Percentiles rank a stretch among this genome's conserved stretches.
These are phyloP conservation scores for Paramecium caudatum DNA, from an alignment of 73 alveolate species.

Conservation along the genomic window DNA sequence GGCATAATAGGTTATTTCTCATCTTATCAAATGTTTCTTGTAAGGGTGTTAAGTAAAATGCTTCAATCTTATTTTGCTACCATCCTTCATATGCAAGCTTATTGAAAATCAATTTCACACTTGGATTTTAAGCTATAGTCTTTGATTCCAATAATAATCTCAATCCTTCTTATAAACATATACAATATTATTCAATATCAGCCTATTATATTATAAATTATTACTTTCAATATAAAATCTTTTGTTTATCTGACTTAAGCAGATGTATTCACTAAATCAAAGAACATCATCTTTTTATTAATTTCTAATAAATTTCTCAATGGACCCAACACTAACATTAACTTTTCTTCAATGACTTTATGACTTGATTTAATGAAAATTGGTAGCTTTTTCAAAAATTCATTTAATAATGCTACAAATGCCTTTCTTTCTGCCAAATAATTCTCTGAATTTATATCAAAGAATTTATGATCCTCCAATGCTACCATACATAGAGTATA, in stretches of 20 bases:
- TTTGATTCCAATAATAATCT: conserved; percentile 14
- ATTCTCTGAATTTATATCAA: conserved; percentile 69
- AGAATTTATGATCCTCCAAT: conserved; percentile 39
- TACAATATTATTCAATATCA: conserved; percentile 29
- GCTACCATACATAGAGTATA: background rate
- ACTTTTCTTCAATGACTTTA: conserved; percentile 44
- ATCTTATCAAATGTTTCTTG: conserved; percentile 60
- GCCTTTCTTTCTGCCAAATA: conserved; percentile 61
- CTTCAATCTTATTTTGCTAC: conserved; percentile 68
- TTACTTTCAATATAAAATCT: background rate
- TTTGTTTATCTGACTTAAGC: conserved; percentile 5
- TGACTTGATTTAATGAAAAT: conserved; percentile 64
- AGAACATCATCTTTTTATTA: conserved; percentile 64
- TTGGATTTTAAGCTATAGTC: conserved; percentile 46
- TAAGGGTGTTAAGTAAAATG: conserved; percentile 71
- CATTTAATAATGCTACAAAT: conserved; percentile 60
- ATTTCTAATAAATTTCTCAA: conserved; percentile 59
- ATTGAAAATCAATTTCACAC: conserved; percentile 39
- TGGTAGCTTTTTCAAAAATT: conserved; percentile 70
- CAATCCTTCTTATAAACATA: background rate
- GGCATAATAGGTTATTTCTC: conserved; percentile 60
- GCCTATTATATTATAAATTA: background rate
- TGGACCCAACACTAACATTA: conserved; percentile 67
- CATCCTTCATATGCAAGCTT: conserved; percentile 69
- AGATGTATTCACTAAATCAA: conserved; percentile 59